These are phyloP conservation scores for Saccharomycopsis oosterbeekiorum DNA, from an alignment of 805 yeast genomes.

Conservation along the genomic window DNA sequence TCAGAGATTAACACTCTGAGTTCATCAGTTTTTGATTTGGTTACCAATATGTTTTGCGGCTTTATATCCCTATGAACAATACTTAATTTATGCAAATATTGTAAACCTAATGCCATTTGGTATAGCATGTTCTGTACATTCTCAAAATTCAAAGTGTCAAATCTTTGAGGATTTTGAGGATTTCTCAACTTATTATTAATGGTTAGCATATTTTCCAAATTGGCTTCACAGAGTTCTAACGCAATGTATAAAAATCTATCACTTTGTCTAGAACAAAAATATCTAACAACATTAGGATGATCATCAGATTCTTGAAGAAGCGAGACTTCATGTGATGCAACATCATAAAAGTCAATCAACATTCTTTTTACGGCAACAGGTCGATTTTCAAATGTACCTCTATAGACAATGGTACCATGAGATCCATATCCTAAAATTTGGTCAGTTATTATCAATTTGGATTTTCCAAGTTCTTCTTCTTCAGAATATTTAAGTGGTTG, in stretches of 20 bases:
- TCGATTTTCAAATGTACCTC: conserved; percentile 82
- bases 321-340: conserved; percentile 86
- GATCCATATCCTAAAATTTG: conserved; percentile 89
- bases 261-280: conserved; percentile 85
- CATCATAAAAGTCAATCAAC: conserved; percentile 86
- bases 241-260: conserved; percentile 90
- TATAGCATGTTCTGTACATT: conserved; percentile 46
- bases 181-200: not conserved
- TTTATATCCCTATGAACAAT: conserved; percentile 89
- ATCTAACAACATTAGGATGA: conserved; percentile 89
- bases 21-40: conserved; percentile 13
- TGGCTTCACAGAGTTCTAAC: conserved; percentile 79
- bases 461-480: conserved; percentile 21
- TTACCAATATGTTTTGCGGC: conserved; percentile 18
- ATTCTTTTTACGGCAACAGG: conserved; percentile 95
- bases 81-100: conserved; percentile 79
- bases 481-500: conserved; percentile 22
- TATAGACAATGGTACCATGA: conserved; percentile 90
- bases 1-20: conserved; percentile 78
- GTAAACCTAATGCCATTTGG: conserved; percentile 77
- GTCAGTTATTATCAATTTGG: conserved; percentile 54
- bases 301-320: conserved; percentile 89
- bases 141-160: not conserved
- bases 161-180: not conserved
- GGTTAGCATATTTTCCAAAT: conserved; percentile 68